Conservation (phyloP, 2,329 filamentous ascomycete species). For the Phialemonium atrogriseum region DNA sequence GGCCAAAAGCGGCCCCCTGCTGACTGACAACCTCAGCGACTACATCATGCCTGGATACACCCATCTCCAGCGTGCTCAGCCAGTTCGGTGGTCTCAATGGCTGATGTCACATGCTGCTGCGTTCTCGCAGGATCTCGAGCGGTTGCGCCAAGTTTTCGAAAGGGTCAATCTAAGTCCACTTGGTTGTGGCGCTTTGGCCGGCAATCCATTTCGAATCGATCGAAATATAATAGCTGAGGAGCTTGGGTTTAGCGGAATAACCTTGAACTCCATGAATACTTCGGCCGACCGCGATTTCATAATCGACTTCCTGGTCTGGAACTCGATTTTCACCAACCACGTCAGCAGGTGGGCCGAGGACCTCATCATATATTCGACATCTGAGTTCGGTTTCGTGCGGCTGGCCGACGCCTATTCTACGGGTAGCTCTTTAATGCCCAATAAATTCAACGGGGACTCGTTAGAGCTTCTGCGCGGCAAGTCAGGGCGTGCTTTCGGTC, state of each 20-base stretch:
- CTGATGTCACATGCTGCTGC: slow-evolving; percentile 66
- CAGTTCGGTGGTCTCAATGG: slow-evolving; percentile 77
- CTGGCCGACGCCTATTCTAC: slow-evolving; percentile 75
- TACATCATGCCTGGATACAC: slow-evolving; percentile 84
- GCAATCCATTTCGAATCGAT: slow-evolving; percentile 77
- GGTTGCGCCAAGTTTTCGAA: slow-evolving; percentile 62
- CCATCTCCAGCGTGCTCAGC: slow-evolving; percentile 73
- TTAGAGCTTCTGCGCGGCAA: slow-evolving; percentile 67
- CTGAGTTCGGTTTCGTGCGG: slow-evolving; percentile 68
- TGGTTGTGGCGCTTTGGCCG: slow-evolving; percentile 69
- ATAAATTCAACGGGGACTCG: background rate
- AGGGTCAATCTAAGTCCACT: slow-evolving; percentile 68
- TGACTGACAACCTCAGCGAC: slow-evolving; percentile 39
- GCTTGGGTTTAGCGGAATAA: slow-evolving; percentile 67
- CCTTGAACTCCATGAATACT: slow-evolving; percentile 69
- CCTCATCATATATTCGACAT: slow-evolving; percentile 71
- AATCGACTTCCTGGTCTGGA: slow-evolving; percentile 74
- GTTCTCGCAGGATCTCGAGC: slow-evolving; percentile 68
- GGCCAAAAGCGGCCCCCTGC: slow-evolving; percentile 6
- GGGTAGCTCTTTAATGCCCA: slow-evolving; percentile 36
- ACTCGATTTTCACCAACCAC: slow-evolving; percentile 68
- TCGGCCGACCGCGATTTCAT: slow-evolving; percentile 80
- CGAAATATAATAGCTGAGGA: slow-evolving; percentile 71
- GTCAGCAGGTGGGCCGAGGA: slow-evolving; percentile 78
- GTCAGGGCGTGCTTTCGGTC: slow-evolving; percentile 66